A percentile compares a stretch with the other conserved stretches of the same genome.
phyloP scores from a whole-genome alignment of 768 basidiomycete species.

The Infundibulicybe gibba region DNA sequence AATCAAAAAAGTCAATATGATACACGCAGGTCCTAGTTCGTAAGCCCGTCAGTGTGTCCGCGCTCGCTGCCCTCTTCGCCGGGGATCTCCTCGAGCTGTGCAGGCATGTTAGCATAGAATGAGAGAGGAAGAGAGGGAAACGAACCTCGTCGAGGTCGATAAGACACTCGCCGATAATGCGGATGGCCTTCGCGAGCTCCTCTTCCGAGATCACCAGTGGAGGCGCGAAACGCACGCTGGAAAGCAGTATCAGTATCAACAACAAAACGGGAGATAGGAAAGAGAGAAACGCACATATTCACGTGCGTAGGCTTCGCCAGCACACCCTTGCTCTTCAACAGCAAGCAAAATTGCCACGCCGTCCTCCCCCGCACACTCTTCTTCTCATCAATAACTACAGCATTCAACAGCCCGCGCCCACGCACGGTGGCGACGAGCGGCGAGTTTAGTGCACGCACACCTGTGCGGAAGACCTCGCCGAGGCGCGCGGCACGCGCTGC shows the following conservation, averaged over 20 bases:
- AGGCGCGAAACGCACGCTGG: constrained; percentile 92
- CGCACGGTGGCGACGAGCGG: constrained; percentile 79
- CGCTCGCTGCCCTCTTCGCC: constrained; percentile 55
- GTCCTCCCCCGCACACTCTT: constrained; percentile 74
- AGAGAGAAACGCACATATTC: constrained; percentile 67
- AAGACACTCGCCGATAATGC: constrained; percentile 73
- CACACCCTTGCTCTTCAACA: constrained; percentile 88
- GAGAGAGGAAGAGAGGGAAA: constrained; percentile 3
- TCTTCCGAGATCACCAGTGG: constrained; percentile 92
- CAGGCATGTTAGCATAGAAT: neutral
- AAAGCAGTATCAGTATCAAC: constrained; percentile 1
- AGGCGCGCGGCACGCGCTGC: constrained; percentile 74
- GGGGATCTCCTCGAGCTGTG: constrained; percentile 47
- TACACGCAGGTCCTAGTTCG: constrained; percentile 1
- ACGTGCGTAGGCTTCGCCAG: constrained; percentile 96
- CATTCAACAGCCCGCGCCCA: constrained; percentile 87
- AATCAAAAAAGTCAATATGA: too few species aligned
- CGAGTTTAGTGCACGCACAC: constrained; percentile 54
- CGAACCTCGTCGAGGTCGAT: constrained; percentile 76
- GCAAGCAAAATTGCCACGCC: constrained; percentile 94
- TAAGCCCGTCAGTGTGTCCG: constrained; percentile 37
- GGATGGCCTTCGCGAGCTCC: constrained; percentile 72
- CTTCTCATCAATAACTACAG: constrained; percentile 87
- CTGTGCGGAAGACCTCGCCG: constrained; percentile 77
- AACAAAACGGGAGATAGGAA: neutral